These are phyloP conservation scores for Aspergillus fumigatiaffinis DNA, from an alignment of 2,329 filamentous ascomycete species.

Conservation along the genomic window DNA sequence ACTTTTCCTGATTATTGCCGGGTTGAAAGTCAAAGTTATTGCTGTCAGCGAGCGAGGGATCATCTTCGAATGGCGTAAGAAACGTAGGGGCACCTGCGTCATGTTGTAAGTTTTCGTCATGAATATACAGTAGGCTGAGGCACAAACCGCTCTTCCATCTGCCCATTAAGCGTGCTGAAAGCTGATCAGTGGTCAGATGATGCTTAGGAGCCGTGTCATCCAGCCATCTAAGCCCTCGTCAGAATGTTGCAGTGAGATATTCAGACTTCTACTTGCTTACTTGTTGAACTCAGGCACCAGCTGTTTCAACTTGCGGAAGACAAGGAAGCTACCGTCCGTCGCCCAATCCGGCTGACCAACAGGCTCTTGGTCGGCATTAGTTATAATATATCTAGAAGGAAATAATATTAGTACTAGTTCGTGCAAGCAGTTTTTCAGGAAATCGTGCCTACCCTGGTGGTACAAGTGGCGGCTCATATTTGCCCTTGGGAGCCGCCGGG, in stretches of 20 bases:
- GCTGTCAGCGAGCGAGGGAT: no score
- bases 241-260: no score
- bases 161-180: conserved; percentile 4
- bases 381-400: conserved; percentile 20
- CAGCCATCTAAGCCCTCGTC: conserved; percentile 2
- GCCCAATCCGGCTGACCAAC: conserved; percentile 35
- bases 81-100: no score
- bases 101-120: no score
- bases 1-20: no score
- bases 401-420: no score
- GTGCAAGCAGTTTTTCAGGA: no score
- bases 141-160: conserved; percentile 7
- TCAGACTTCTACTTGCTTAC: background rate
- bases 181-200: background rate
- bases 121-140: background rate
- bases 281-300: conserved; percentile 44
- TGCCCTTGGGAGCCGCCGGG: no score
- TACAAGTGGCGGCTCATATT: no score
- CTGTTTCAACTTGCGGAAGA: conserved; percentile 44
- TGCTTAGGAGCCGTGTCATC: background rate
- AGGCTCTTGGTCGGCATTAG: conserved; percentile 35
- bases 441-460: no score
- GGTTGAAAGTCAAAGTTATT: no score
- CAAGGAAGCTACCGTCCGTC: conserved; percentile 44
- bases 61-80: no score